Base-by-base conservation (phyloP, 2,329 filamentous ascomycete species). In the Elsinoe perseae region DNA sequence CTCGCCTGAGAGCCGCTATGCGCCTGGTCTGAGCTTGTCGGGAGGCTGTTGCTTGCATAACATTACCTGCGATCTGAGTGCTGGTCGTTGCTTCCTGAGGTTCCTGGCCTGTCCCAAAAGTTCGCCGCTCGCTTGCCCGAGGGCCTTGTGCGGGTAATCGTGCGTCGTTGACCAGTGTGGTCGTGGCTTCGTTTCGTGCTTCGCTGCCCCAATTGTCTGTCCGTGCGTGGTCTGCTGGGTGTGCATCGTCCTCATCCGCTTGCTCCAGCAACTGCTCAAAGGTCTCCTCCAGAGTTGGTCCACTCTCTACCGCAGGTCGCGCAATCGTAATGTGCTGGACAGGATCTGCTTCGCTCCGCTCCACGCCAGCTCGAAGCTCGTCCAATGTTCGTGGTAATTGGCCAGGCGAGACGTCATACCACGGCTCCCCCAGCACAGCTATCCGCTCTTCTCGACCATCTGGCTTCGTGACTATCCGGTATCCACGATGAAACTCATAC, bases 401-500 rank as follows among this genome's bases (percentile, higher is more conserved):
- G 10, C 76, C 76, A 2, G 75, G 75, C 42, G 70, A 70, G 12
- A 77, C 75, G 43, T 77, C 73, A 20, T 65, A 63, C 44, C 75
- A 68, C 4, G 73, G 70, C 62, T 78, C 76, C n/a, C 75, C 75
- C 7, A 74, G 64, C 1, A 78, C 71, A 18, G 72, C 69, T 28
- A 76, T 70, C 25, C 70, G 70, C 53, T 72, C 67, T 59, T 78
- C 73, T 2, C 63, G 67, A 12, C 75, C 75, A 62, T 77, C 72
- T 20, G 70, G 63, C 18, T 63, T 64, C 54, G 43, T 66, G 1
- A 71, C 69, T 8, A 71, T 65, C 40, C 75, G 64, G 58, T 73
- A 77, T 28, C 76, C 76, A 55, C 69, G 69, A 61, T 77, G 71
- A 58, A 75, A 78, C 53, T 78, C 75, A 60, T 73, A 76, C 76